phyloP scores from a whole-genome alignment of 768 basidiomycete genomes.

The Peribolospora baueri region DNA sequence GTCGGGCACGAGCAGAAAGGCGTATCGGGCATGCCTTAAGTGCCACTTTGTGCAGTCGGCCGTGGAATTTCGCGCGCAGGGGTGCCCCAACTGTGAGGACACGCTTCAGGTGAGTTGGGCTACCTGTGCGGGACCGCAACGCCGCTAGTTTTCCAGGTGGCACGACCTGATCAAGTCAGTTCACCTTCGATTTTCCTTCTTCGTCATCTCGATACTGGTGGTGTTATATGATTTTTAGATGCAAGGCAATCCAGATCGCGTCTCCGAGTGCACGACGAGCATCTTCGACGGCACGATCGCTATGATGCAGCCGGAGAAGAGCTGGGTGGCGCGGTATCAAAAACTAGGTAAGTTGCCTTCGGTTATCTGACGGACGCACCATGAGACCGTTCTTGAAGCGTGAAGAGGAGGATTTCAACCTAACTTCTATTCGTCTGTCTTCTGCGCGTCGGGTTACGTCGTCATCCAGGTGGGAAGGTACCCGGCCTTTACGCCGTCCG shows the following conservation, averaged over 20 bases:
- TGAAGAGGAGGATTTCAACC: background rate
- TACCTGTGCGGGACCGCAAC: background rate
- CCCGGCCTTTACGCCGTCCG: constrained; percentile 84
- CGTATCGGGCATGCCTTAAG: constrained; percentile 61
- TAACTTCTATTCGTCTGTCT: background rate
- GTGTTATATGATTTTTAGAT: constrained; percentile 30
- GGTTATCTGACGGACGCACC: background rate
- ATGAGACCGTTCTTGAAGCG: background rate
- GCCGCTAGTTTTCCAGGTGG: background rate
- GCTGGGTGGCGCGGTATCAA: constrained; percentile 93
- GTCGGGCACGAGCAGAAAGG: constrained; percentile 28
- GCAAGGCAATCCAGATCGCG: constrained; percentile 62
- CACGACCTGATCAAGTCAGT: background rate
- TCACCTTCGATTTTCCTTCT: background rate
- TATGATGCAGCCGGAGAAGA: constrained; percentile 56
- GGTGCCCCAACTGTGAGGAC: constrained; percentile 96
- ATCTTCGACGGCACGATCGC: constrained; percentile 83
- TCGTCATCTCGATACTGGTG: background rate
- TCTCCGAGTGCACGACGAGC: constrained; percentile 64
- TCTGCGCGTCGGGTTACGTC: background rate
- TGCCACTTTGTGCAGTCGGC: constrained; percentile 76
- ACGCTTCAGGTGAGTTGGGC: constrained; percentile 50
- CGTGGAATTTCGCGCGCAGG: constrained; percentile 53
- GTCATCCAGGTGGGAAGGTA: constrained; percentile 49
- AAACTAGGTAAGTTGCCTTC: constrained; percentile 42